These are phyloP conservation scores for Rhipidocladum racemiflorum DNA, from an alignment of 176 grass and related monocot genomes.

Conservation along the genomic window DNA sequence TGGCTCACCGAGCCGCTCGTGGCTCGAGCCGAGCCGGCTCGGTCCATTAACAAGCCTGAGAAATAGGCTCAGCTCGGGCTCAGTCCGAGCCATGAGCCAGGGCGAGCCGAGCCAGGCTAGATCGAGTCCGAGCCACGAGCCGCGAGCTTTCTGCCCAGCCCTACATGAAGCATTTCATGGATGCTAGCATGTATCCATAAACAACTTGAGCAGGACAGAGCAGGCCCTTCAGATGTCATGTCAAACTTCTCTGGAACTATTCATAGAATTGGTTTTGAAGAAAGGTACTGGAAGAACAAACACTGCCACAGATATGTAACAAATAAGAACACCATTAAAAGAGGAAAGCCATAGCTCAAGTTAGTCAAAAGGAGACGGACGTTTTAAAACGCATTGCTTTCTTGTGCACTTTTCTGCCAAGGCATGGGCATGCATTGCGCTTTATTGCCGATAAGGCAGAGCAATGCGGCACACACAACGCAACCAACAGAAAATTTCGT, in stretches of 20 bases:
- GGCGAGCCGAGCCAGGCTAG: no score
- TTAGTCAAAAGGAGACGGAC: not conserved
- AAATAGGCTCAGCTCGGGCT: no score
- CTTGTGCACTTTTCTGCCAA: constrained; percentile 22
- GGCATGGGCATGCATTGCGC: constrained; percentile 22
- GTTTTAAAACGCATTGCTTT: constrained; percentile 25
- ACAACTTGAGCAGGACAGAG: not conserved
- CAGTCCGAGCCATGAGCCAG: no score
- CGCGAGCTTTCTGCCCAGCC: no score
- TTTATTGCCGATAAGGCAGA: constrained; percentile 8
- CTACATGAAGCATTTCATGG: no score
- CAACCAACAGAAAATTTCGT: no score
- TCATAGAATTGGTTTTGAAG: not conserved
- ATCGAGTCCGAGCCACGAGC: no score
- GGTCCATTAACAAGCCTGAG: no score
- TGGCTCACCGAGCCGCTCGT: no score
- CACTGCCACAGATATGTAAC: not conserved
- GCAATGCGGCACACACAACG: not conserved
- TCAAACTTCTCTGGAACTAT: not conserved
- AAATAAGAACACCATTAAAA: constrained; percentile 22
- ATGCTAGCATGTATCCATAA: constrained; percentile 1
- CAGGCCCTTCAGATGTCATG: not conserved
- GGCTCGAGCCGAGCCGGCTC: no score
- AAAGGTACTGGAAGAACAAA: constrained; percentile 12
- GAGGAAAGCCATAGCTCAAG: constrained; percentile 20